Conservation (phyloP, 768 basidiomycete genomes). For the Piloderma croceum region DNA sequence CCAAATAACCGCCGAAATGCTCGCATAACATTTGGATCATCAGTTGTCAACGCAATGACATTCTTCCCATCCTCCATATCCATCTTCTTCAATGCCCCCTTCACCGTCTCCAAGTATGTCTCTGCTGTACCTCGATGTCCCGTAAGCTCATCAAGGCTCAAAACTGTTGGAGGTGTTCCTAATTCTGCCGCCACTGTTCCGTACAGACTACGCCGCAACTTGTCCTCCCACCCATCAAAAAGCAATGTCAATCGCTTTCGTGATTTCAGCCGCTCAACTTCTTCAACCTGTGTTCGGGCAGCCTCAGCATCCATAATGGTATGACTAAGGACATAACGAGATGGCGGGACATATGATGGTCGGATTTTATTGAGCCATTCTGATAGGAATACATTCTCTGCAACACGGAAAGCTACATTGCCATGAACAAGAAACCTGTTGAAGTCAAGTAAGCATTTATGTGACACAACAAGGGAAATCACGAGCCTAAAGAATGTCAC, state of each 20-base stretch:
- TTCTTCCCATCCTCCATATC: conserved; percentile 12
- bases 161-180: conserved; percentile 16
- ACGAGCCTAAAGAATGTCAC: too few relatives aligned
- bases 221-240: conserved; percentile 30
- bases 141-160: conserved; percentile 21
- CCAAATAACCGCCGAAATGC: conserved; percentile 17
- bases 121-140: conserved; percentile 18
- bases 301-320: conserved; percentile 18
- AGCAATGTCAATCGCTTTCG: conserved; percentile 19
- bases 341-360: conserved; percentile 21
- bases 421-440: conserved; percentile 16
- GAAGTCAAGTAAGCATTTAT: too few relatives aligned
- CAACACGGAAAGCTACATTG: conserved; percentile 19
- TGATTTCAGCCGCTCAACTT: conserved; percentile 11
- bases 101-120: conserved; percentile 12
- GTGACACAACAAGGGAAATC: too few relatives aligned
- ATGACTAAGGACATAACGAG: conserved; percentile 20
- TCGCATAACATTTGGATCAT: conserved; percentile 30
- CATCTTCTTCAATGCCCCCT: conserved; percentile 17
- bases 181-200: conserved; percentile 21
- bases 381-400: conserved; percentile 16
- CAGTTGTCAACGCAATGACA: conserved; percentile 23
- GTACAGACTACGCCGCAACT: conserved; percentile 20
- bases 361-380: conserved; percentile 19
- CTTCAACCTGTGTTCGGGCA: conserved; percentile 15